phyloP scores from a whole-genome alignment of 169 alveolate genomes.

The Plasmodium billcollinsi region DNA sequence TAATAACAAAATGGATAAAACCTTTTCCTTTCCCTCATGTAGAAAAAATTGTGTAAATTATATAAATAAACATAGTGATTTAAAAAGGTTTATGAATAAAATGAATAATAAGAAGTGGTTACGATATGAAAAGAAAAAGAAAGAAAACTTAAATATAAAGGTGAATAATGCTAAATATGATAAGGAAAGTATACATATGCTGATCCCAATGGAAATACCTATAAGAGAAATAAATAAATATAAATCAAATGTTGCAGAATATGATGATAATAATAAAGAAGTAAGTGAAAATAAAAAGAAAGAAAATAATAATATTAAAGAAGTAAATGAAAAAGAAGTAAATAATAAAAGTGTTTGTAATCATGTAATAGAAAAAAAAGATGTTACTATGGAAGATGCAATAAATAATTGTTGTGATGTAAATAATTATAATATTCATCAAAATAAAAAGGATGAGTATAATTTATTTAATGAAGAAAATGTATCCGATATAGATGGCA shows the following conservation, averaged over 20 bases:
- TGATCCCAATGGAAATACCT: no score
- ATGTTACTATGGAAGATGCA: not conserved
- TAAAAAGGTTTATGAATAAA: no score
- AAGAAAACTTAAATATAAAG: no score
- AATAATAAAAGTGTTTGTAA: not conserved
- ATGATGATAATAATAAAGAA: not conserved
- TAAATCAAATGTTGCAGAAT: not conserved
- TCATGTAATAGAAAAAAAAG: not conserved
- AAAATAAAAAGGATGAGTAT: not conserved
- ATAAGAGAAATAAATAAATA: not conserved
- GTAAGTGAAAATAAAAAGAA: not conserved
- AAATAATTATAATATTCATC: not conserved
- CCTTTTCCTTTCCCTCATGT: no score
- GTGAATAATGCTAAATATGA: no score
- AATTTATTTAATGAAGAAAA: not conserved
- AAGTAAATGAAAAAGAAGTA: not conserved
- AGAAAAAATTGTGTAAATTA: no score
- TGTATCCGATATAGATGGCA: not conserved
- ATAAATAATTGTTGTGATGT: not conserved
- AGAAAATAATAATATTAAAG: not conserved
- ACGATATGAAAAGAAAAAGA: no score
- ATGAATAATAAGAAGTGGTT: no score
- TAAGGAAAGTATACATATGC: not conserved
- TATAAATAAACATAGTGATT: no score
- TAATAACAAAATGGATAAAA: no score